Evolutionary conservation across 345 rosid species (phyloP), one percentile per base, ranked within the genome.

Genomic region (Fremontodendron californicum): DNA sequence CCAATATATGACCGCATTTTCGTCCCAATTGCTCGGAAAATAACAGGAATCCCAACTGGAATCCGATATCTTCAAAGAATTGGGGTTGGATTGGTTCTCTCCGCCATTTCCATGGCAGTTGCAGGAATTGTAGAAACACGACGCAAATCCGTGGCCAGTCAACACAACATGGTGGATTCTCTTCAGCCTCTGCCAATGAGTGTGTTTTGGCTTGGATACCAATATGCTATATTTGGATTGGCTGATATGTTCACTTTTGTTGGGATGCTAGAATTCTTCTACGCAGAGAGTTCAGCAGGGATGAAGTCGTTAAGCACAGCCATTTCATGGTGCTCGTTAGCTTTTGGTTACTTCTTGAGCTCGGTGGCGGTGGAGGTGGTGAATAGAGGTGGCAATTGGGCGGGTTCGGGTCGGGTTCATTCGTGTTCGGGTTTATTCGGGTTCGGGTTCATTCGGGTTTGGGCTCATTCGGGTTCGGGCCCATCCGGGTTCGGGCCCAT

Each of bases 301-400:
- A 90, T 89, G 94, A 90, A 88, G 75, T 87, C 92, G 2, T 67
- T 90, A 63, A 71, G 89, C 75, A 87, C 85, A 1, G 89, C 91
- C 40, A 84, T 86, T 71, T 85, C 92, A 9, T 86, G 90, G 91
- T 64, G 78, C 37, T 87, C 94, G 1, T 0, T 87, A 52, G 90
- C 91, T 10, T 77, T 89, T 9, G 94, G 94, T 39, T 89, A 78
- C 54, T 90, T 78, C 75, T 9, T 86, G 72, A 90, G 92, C 90
- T 49, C 92, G 48, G 87, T 74, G 77, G 77, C 78, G 61, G 92
- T 89, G 58, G 76, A 84, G 74, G 79, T 83, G 43, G 91, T n/a
- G n/a, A n/a, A n/a, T n/a, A n/a, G n/a, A n/a, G n/a, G n/a, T n/a
- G n/a, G n/a, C n/a, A n/a, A n/a, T n/a, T n/a, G n/a, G n/a, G n/a